Base-by-base conservation (phyloP, 164 flowering plant genomes). In the Aristolochia contorta region DNA sequence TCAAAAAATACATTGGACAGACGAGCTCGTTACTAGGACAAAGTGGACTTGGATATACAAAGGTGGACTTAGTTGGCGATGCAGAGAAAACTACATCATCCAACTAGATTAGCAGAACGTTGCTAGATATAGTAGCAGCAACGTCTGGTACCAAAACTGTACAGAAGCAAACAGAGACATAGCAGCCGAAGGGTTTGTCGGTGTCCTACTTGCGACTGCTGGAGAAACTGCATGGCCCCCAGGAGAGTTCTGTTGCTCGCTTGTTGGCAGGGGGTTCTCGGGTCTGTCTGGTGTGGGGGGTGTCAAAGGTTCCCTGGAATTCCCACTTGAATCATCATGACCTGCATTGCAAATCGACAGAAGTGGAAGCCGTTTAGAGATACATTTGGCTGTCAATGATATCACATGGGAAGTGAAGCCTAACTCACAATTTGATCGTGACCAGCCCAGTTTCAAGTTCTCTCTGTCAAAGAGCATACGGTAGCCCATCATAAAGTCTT, bases 381-480 rank as follows among this genome's bases (percentile, higher is more conserved):
- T 10, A 49, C 19, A 49, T 20, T 6, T 18, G n/a, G 8, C 15
- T 18, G 19, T 49, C 19, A 49, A 20, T 18, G 16, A 18, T 49
- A 4, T 2, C 1, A 6, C 4, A 16, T 18, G 12, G 20, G 15
- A 21, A 8, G 25, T 21, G 21, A 21, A 2, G n/a, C n/a, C 2
- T 24, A 60, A 78, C 98, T 84, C 76, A 93, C 98, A 93, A 47
- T 75, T 75, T 7, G 98, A 89, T 48, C 37, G 82, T 5, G 94
- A 86, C 98, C 98, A 93, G 16, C 87, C 89, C 61, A 89, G 67
- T 76, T 73, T 87, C 69, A 86, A 43, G 57, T 81, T 79, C 59
- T 86, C 96, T 65, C 96, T 75, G 73, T 93, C 96, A 74, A 89
- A 93, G 58, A 93, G 97, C 63, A 89, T 59, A 55, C 88, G 79